Evolutionary conservation across 2,329 filamentous ascomycete species (phyloP).

Genomic region (Cadophora gregata): DNA sequence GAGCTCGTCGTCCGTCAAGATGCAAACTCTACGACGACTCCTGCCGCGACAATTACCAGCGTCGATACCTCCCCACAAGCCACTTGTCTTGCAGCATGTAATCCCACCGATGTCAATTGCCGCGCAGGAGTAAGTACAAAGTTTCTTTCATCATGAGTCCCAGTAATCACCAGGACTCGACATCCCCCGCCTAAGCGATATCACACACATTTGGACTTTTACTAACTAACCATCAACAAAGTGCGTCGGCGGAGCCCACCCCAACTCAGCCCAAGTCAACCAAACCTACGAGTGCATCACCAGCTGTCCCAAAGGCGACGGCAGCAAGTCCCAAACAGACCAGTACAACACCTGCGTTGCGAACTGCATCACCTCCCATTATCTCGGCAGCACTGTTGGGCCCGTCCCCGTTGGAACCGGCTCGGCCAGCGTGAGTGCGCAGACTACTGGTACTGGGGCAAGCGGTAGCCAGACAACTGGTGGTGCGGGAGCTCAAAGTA

Average conservation of each 20-base stretch:
- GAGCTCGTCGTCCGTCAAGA: conserved; percentile 10
- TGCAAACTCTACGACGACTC: background rate
- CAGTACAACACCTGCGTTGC: background rate
- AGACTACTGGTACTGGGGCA: background rate
- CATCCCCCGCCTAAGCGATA: too few relatives aligned
- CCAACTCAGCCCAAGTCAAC: conserved; percentile 13
- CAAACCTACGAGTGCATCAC: conserved; percentile 15
- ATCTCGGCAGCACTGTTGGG: background rate
- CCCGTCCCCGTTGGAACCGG: background rate
- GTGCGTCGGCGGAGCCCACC: conserved; percentile 10
- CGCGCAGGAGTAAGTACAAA: background rate
- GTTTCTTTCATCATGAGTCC: too few relatives aligned
- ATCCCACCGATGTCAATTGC: conserved; percentile 1
- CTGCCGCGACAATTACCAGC: background rate
- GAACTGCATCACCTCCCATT: conserved; percentile 7
- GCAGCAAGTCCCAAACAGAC: background rate
- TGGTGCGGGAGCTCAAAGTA: background rate
- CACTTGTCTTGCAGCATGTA: conserved; percentile 10
- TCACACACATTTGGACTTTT: background rate
- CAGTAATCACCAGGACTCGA: too few relatives aligned
- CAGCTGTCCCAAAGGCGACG: conserved; percentile 3
- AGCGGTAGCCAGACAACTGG: background rate
- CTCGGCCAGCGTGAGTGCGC: background rate
- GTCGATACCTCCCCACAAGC: background rate
- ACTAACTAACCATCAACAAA: background rate